Base-by-base conservation (phyloP, 1,284 basidiomycete genomes). In the Ceratobasidium papillatum region DNA sequence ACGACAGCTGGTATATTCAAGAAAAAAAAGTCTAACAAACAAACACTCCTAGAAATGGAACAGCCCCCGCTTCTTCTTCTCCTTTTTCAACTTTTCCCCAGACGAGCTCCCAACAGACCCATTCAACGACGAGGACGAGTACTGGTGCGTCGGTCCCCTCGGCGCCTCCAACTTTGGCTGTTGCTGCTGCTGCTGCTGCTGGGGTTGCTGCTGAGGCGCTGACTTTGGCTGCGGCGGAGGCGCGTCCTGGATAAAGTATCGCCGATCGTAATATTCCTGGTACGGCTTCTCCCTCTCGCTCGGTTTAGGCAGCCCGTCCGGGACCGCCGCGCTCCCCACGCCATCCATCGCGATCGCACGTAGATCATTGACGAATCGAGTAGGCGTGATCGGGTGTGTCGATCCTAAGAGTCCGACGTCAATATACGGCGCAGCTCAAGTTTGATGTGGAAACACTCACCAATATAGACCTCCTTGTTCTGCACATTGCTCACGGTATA, bases 381-480 rank as follows among this genome's bases (percentile, higher is more conserved):
- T 88, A 0, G 98, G 97, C 0, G 94, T 96, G 76, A 92, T 82
- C 8, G 90, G 86, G 81, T 99, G 95, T 8, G 96, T 96, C 12
- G 96, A 97, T 36, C 97, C 96, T 96, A 78, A 14, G 22, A 3
- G 43, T 59, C 25, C n/a, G 45, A n/a, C 12, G 19, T 19, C 30
- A 38, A 36, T 61, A 3, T 14, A 38, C 19, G 47, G 1, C 25
- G 36, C 1, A 45, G 17, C 14, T 32, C 25, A 36, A 61, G 25
- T 19, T 34, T n/a, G 4, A 43, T n/a, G 8, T 12, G n/a, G n/a
- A 22, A n/a, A 69, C 9, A 81, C 88, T 71, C 78, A 95, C 95
- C 96, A 77, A 99, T 94, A 82, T 91, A 93, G 74, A 99, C 89
- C 79, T 99, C 97, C 82, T 93, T 95, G 79, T 91, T 91, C 64